Conservation (phyloP, 441 rosid genomes). For the Eugenia klotzschiana region DNA sequence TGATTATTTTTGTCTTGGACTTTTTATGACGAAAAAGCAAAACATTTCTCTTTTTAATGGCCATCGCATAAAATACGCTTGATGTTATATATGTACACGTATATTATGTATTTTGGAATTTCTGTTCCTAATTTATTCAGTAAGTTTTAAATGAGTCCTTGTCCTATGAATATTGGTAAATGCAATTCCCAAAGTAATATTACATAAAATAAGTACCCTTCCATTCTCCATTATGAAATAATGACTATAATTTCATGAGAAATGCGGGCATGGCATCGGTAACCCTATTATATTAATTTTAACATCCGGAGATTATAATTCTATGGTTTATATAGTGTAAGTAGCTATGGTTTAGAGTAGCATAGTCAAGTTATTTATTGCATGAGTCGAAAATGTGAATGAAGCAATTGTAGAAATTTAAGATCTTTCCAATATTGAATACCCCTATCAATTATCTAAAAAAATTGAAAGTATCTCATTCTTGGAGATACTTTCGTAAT, state of each 20-base stretch:
- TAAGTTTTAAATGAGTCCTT: too few species aligned
- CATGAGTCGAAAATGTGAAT: rapidly evolving
- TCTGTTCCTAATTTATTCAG: too few species aligned
- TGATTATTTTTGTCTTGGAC: not conserved
- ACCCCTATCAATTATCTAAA: not conserved
- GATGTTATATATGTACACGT: too few species aligned
- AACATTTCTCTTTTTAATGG: not conserved
- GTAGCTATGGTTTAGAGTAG: too few species aligned
- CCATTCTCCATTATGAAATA: not conserved
- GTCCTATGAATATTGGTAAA: too few species aligned
- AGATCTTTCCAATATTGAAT: not conserved
- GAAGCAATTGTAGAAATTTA: not conserved
- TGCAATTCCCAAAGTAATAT: not conserved
- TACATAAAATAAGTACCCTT: not conserved
- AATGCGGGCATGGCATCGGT: not conserved
- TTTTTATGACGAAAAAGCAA: not conserved
- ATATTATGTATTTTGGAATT: too few species aligned
- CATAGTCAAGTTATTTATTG: not conserved
- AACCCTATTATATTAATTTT: not conserved
- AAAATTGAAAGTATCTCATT: not conserved
- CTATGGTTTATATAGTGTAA: too few species aligned
- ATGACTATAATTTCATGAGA: not conserved
- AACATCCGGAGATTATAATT: not conserved
- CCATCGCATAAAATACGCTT: not conserved
- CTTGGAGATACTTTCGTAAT: not conserved